A percentile compares a stretch with the other conserved stretches of the same genome.
These are phyloP conservation scores for Sporothrix humicola DNA, from an alignment of 2,329 filamentous ascomycete species.

Conservation along the genomic window DNA sequence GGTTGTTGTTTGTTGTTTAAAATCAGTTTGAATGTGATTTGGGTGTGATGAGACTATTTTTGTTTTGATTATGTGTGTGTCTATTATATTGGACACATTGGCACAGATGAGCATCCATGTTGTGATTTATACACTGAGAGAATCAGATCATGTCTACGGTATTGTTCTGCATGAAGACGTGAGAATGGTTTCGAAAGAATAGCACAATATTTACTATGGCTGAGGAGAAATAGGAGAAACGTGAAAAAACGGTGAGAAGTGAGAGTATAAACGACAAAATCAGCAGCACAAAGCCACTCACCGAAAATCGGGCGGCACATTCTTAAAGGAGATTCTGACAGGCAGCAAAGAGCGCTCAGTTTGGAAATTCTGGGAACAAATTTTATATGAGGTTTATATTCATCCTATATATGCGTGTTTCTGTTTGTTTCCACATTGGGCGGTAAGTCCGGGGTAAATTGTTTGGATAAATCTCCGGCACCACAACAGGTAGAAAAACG, in stretches of 20 bases:
- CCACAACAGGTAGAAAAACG: background rate
- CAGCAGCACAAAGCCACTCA: background rate
- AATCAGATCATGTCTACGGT: too few species aligned
- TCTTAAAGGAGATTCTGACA: background rate
- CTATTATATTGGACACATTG: background rate
- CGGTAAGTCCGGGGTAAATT: slow-evolving; percentile 42
- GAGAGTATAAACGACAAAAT: background rate
- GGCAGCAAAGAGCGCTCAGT: background rate
- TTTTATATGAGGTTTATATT: background rate
- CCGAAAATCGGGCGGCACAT: background rate
- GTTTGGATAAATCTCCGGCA: slow-evolving; percentile 34
- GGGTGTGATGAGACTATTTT: background rate
- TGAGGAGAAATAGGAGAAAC: too few species aligned
- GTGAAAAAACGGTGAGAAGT: too few species aligned
- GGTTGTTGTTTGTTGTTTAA: background rate
- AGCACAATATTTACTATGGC: too few species aligned
- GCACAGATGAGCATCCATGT: too few species aligned
- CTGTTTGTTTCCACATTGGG: background rate
- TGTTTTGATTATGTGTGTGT: background rate
- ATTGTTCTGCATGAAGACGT: too few species aligned
- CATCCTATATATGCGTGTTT: background rate
- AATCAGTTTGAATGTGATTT: background rate
- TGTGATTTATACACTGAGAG: too few species aligned
- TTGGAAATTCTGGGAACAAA: background rate
- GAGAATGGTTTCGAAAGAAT: too few species aligned